These are phyloP conservation scores for Crithidia mellificae DNA, from an alignment of 208 protist genomes.

Conservation along the genomic window DNA sequence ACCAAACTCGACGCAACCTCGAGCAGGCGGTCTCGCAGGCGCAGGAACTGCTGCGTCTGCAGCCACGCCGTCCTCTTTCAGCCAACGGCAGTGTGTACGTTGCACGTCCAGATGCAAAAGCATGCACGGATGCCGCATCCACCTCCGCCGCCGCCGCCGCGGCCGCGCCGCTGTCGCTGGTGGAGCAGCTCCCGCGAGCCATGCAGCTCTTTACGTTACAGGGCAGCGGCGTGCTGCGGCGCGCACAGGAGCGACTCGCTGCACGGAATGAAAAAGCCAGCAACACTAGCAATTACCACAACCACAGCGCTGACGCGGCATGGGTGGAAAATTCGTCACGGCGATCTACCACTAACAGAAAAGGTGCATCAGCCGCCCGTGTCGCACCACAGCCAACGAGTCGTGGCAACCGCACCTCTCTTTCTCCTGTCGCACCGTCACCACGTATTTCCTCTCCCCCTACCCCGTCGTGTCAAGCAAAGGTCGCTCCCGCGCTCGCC, in stretches of 20 bases:
- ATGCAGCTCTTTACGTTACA: slow-evolving; percentile 34
- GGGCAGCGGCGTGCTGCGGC: slow-evolving; percentile 8
- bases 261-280: background rate
- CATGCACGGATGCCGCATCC: too few species aligned
- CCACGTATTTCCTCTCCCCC: background rate
- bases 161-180: slow-evolving; percentile 4
- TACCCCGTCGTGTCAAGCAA: background rate
- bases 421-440: too few species aligned
- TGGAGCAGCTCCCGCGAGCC: slow-evolving; percentile 25
- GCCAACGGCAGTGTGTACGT: slow-evolving; percentile 25
- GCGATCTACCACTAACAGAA: background rate
- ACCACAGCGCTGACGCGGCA: too few species aligned
- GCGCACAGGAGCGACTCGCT: slow-evolving; percentile 4
- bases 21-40: slow-evolving; percentile 10
- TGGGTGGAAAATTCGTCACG: background rate
- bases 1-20: slow-evolving; percentile 25
- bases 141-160: background rate
- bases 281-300: too few species aligned
- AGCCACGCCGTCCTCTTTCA: slow-evolving; percentile 18
- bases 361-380: too few species aligned
- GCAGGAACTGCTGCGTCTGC: slow-evolving; percentile 33
- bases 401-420: too few species aligned
- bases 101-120: slow-evolving; percentile 4
- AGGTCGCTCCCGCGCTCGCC: too few species aligned
- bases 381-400: too few species aligned